Evolutionary conservation across 2,329 filamentous ascomycete genomes (phyloP).

Genomic region (Westerdykella sp.): DNA sequence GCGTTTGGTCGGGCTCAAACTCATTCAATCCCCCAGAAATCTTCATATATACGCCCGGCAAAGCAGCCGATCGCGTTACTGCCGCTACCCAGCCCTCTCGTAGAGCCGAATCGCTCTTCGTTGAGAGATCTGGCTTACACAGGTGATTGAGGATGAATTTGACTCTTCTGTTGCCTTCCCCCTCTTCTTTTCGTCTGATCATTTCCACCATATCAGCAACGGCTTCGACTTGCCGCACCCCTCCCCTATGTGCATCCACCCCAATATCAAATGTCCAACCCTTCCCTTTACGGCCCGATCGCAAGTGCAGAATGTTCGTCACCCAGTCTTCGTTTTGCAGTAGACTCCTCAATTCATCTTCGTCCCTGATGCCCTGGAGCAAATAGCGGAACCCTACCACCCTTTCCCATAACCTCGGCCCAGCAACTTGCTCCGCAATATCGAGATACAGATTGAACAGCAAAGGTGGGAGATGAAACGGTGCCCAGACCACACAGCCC

Average conservation of each 20-base stretch:
- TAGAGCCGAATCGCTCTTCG: constrained; percentile 21
- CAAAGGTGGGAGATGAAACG: constrained; percentile 58
- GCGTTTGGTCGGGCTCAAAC: constrained; percentile 50
- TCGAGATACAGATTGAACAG: constrained; percentile 61
- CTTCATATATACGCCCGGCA: constrained; percentile 73
- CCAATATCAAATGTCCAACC: constrained; percentile 75
- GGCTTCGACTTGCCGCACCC: constrained; percentile 52
- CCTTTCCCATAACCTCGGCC: constrained; percentile 55
- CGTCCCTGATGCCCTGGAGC: constrained; percentile 52
- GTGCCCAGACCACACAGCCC: constrained; percentile 80
- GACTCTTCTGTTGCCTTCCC: constrained; percentile 55
- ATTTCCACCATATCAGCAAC: constrained; percentile 32
- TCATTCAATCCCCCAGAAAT: constrained; percentile 82
- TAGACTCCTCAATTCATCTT: constrained; percentile 30
- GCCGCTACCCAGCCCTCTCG: constrained; percentile 65
- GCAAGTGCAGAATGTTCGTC: constrained; percentile 53
- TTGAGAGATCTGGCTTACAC: constrained; percentile 76
- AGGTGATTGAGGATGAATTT: constrained; percentile 75
- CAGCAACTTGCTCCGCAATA: constrained; percentile 55
- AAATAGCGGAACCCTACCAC: constrained; percentile 78
- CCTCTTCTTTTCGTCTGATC: constrained; percentile 43
- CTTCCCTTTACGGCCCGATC: constrained; percentile 54
- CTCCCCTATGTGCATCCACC: constrained; percentile 72
- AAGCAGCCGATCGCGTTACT: constrained; percentile 61
- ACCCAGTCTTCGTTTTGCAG: constrained; percentile 32